Base-by-base conservation (phyloP, 768 basidiomycete genomes). In the Galerina sulciceps region DNA sequence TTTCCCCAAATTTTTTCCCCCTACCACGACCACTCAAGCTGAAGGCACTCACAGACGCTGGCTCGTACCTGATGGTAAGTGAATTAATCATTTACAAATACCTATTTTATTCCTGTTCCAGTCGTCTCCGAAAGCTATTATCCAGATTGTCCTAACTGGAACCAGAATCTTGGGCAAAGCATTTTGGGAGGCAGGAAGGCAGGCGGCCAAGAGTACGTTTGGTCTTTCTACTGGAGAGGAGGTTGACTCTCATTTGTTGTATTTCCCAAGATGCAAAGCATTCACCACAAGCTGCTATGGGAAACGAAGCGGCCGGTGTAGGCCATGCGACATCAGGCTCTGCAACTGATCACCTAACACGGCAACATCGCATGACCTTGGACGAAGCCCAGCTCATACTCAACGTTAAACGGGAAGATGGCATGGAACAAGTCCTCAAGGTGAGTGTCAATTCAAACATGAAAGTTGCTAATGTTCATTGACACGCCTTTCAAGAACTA, bases 321-420 rank as follows among this genome's bases (percentile, higher is more conserved):
- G 85, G 87, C 40, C 78, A 89, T 49, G 91, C 92, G 15, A 90
- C 79, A 11, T 87, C 90, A 13, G 83, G 82, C n/a, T 91, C 91
- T 22, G 63, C 80, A 8, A 91, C 90, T 10, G 93, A 95, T 80
- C 86, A 84, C 67, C 76, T 97, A 38, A 94, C 93, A 52, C 85
- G 89, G 63, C 85, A 91, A 62, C 87, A 94, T 67, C 87, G 89
- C 50, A 96, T 99, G 95, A 94, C 94, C 6, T 67, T 96, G 65
- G 96, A 98, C 65, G 97, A 99, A 76, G 97, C 96, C 17, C 89
- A 89, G 67, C 77, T 97, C 58, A 94, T 99, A 68, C 76, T 99
- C 61, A 98, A 99, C 72, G 77, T 85, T 18, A 96, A 94, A 73
- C 84, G 85, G 37, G 90, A 82, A 18, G 90, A 92, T 20, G 67